Base-by-base conservation (phyloP, 2,329 filamentous ascomycete species). In the Lecanoromycetidae sp. region DNA sequence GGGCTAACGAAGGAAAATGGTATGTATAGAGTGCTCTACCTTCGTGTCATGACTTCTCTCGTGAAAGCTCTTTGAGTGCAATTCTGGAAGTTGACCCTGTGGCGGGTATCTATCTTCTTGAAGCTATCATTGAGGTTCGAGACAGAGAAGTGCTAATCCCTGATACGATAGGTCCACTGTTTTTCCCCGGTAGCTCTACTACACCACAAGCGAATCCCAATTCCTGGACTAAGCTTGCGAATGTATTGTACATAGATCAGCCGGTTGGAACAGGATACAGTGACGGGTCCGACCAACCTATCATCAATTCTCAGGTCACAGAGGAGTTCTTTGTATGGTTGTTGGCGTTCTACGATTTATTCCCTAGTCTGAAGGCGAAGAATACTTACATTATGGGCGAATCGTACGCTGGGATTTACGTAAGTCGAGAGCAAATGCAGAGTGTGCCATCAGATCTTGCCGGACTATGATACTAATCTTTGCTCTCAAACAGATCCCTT, bases 1-100 rank as follows among this genome's bases (percentile, higher is more conserved):
- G 61, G 61, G 5, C 46, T 63, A 25, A 57, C 60, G 1, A 58
- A 59, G 20, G 52, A 51, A 4, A 59, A 59, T 62, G 15, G n/a
- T n/a, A n/a, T n/a, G n/a, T n/a, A n/a, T n/a, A n/a, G n/a, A n/a
- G n/a, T n/a, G n/a, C n/a, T n/a, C n/a, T n/a, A n/a, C n/a, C n/a
- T n/a, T n/a, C n/a, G n/a, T n/a, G n/a, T n/a, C n/a, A n/a, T n/a
- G n/a, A n/a, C n/a, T n/a, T n/a, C n/a, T n/a, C n/a, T n/a, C n/a
- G n/a, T n/a, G n/a, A n/a, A n/a, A n/a, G n/a, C n/a, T n/a, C n/a
- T n/a, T n/a, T n/a, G n/a, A n/a, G n/a, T n/a, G n/a, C n/a, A n/a
- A n/a, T n/a, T n/a, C n/a, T n/a, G n/a, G n/a, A n/a, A n/a, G n/a
- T n/a, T n/a, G n/a, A n/a, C n/a, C n/a, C n/a, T n/a, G n/a, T n/a